phyloP scores from a whole-genome alignment of 495 filamentous ascomycete genomes.

The Aspergillus panamensis region DNA sequence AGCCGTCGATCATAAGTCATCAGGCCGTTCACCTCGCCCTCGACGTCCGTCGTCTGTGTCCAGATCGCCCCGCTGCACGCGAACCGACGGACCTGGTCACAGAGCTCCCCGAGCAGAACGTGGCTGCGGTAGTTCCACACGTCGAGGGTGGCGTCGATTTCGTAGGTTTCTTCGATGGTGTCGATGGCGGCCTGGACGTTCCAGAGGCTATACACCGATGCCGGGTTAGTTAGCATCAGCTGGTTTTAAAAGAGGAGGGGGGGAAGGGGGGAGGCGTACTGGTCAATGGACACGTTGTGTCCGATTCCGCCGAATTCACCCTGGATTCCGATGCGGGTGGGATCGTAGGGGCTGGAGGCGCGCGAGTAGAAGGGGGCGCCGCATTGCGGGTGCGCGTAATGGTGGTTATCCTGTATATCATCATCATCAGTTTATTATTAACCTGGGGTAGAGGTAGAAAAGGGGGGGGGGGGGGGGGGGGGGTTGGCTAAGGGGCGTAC shows the following conservation, averaged over 20 bases:
- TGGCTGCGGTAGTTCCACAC: conserved; percentile 64
- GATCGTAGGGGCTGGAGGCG: conserved; percentile 54
- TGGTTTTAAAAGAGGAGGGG: neutral
- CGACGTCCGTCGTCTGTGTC: conserved; percentile 70
- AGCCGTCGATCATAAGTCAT: conserved; percentile 62
- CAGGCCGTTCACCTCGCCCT: conserved; percentile 71
- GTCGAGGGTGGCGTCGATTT: conserved; percentile 53
- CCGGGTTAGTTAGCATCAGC: neutral
- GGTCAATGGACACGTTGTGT: conserved; percentile 53
- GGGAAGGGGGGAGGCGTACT: conserved; percentile 27
- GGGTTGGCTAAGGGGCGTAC: conserved; percentile 27
- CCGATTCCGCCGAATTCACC: conserved; percentile 68
- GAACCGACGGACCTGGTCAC: conserved; percentile 53
- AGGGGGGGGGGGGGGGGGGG: neutral
- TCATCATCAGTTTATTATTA: conserved; percentile 3
- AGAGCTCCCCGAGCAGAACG: conserved; percentile 48
- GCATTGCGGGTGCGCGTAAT: conserved; percentile 69
- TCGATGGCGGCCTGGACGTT: conserved; percentile 53
- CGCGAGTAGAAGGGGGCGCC: conserved; percentile 61
- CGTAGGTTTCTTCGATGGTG: conserved; percentile 62
- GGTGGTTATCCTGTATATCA: conserved; percentile 58
- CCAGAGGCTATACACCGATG: conserved; percentile 43
- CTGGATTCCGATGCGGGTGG: conserved; percentile 58
- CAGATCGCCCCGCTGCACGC: conserved; percentile 58
- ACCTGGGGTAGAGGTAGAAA: too few relatives aligned